phyloP scores from a whole-genome alignment of 164 flowering plant genomes.

The Stephania cephalantha region DNA sequence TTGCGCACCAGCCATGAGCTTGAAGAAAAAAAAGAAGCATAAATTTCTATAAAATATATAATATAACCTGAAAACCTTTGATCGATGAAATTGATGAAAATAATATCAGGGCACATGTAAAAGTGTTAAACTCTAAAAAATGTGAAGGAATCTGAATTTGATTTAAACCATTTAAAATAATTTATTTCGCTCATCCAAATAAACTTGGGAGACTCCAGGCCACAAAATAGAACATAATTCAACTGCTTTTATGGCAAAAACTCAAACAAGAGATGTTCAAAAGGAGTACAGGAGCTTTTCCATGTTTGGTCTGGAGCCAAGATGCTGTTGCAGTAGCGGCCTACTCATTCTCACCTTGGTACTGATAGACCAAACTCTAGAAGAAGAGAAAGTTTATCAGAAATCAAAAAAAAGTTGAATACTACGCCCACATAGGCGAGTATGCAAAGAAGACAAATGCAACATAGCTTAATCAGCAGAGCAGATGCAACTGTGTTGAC shows the following conservation, averaged over 20 bases:
- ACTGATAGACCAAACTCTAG: conserved; percentile 73
- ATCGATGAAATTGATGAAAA: too few species aligned
- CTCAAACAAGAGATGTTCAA: background rate
- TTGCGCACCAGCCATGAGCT: too few species aligned
- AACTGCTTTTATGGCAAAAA: background rate
- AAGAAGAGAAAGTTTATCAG: conserved; percentile 21
- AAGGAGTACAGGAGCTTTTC: background rate
- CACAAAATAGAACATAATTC: background rate
- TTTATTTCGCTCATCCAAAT: background rate
- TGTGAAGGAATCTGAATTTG: too few species aligned
- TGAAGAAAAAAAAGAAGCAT: too few species aligned
- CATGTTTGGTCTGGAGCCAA: background rate
- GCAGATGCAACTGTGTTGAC: background rate
- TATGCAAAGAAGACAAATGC: background rate
- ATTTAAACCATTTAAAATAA: too few species aligned
- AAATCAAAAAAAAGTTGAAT: background rate
- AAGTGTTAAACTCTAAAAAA: too few species aligned
- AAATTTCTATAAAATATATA: too few species aligned
- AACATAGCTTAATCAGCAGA: background rate
- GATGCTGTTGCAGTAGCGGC: background rate
- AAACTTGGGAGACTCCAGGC: background rate
- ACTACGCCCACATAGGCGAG: background rate
- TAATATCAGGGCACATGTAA: too few species aligned
- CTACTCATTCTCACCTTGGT: conserved; percentile 64
- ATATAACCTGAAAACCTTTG: too few species aligned